These are phyloP conservation scores for Sodiomyces alkalinus DNA, from an alignment of 2,329 filamentous ascomycete species.

Conservation along the genomic window DNA sequence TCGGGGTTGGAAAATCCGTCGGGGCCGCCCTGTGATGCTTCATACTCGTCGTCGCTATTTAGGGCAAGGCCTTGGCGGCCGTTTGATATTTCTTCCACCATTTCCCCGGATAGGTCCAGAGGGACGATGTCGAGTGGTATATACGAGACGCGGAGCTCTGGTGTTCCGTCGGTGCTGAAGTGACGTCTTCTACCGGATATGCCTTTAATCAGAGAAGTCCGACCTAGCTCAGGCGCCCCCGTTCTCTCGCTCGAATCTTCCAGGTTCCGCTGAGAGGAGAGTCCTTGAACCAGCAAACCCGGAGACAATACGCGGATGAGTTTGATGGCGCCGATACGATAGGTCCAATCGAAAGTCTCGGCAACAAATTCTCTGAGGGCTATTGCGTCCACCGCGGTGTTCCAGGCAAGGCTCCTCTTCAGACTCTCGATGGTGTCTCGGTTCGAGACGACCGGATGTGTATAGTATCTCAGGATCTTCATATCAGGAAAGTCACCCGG, in stretches of 20 bases:
- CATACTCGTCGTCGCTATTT: slow-evolving; percentile 52
- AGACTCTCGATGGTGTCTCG: slow-evolving; percentile 39
- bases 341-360: slow-evolving; percentile 78
- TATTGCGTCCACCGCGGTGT: slow-evolving; percentile 45
- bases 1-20: no score
- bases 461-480: slow-evolving; percentile 74
- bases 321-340: slow-evolving; percentile 64
- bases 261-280: slow-evolving; percentile 24
- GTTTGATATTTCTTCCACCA: slow-evolving; percentile 39
- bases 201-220: slow-evolving; percentile 36
- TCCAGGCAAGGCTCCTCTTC: slow-evolving; percentile 40
- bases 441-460: slow-evolving; percentile 67
- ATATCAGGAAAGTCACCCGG: slow-evolving; percentile 69
- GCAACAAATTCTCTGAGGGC: slow-evolving; percentile 59
- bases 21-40: slow-evolving; percentile 11
- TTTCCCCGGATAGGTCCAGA: slow-evolving; percentile 60
- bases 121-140: slow-evolving; percentile 62
- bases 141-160: slow-evolving; percentile 68
- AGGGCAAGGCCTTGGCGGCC: slow-evolving; percentile 40
- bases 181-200: slow-evolving; percentile 57
- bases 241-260: no score
- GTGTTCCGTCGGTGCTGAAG: slow-evolving; percentile 55
- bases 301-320: slow-evolving; percentile 70
- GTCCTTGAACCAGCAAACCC: slow-evolving; percentile 51
- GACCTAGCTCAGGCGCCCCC: slow-evolving; percentile 21